phyloP scores from a whole-genome alignment of 352 stramenopile genomes.

The Aphanomyces astaci region DNA sequence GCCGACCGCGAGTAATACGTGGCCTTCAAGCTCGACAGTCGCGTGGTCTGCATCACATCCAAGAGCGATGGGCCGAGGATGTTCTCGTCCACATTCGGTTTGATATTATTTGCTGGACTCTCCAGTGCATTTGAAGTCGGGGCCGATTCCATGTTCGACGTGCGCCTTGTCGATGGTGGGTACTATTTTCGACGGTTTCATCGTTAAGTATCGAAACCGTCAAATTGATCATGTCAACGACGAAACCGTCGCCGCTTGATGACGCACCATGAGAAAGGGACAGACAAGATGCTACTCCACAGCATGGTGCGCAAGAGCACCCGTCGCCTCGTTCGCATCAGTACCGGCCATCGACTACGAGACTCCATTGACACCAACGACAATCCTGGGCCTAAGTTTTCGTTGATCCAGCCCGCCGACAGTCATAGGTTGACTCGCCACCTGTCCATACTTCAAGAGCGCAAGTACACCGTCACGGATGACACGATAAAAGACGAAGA shows the following conservation, averaged over 20 bases:
- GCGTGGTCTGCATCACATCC: conserved; percentile 12
- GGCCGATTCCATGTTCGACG: background rate
- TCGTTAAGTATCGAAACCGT: background rate
- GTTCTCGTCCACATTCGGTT: background rate
- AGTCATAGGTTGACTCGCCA: background rate
- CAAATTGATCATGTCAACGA: background rate
- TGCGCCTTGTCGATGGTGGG: too few species aligned
- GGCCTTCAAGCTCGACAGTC: conserved; percentile 9
- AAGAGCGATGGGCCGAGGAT: conserved; percentile 11
- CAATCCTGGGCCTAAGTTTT: background rate
- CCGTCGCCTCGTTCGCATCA: background rate
- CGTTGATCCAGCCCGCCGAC: too few species aligned
- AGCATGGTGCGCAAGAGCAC: conserved; percentile 9
- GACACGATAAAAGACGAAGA: background rate
- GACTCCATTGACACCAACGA: background rate
- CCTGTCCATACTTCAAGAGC: background rate
- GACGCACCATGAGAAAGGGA: background rate
- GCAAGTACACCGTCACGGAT: background rate
- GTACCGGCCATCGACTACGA: background rate
- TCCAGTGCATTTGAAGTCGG: background rate
- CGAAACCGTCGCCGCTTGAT: background rate
- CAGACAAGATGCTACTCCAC: conserved; percentile 2
- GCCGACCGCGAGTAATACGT: conserved; percentile 31
- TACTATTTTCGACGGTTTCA: background rate
- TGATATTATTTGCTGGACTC: background rate